Percentiles rank a stretch among this genome's conserved stretches.
These are phyloP conservation scores for Lasiosphaeris hirsuta DNA, from an alignment of 495 filamentous ascomycete genomes.

Conservation along the genomic window DNA sequence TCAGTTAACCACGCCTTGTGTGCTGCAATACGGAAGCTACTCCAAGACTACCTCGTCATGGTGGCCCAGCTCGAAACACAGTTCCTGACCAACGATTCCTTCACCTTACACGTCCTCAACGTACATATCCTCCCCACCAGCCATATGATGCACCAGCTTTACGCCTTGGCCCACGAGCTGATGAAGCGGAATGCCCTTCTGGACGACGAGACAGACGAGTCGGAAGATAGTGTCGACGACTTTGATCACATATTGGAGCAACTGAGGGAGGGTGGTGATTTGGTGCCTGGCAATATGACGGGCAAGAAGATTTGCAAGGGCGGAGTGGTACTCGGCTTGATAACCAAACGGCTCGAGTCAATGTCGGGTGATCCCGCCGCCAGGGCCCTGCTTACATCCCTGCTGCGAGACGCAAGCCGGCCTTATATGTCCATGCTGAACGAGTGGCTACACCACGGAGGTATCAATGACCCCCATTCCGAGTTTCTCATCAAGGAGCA, in stretches of 20 bases:
- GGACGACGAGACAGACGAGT: slow-evolving; percentile 82
- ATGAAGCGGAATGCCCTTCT: slow-evolving; percentile 81
- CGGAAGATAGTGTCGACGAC: slow-evolving; percentile 74
- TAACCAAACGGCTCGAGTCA: slow-evolving; percentile 77
- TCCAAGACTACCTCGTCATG: slow-evolving; percentile 91
- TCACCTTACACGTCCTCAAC: slow-evolving; percentile 89
- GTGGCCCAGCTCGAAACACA: slow-evolving; percentile 92
- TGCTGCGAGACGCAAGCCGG: slow-evolving; percentile 82
- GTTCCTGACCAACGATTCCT: slow-evolving; percentile 77
- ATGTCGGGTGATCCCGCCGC: slow-evolving; percentile 94
- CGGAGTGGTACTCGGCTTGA: slow-evolving; percentile 77
- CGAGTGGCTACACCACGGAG: slow-evolving; percentile 95
- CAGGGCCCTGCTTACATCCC: slow-evolving; percentile 68
- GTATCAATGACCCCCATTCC: slow-evolving; percentile 87
- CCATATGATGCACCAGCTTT: slow-evolving; percentile 86
- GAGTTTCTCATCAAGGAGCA: slow-evolving; percentile 96
- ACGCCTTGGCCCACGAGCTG: slow-evolving; percentile 80
- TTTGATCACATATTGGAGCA: slow-evolving; percentile 72
- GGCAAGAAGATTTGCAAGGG: slow-evolving; percentile 93
- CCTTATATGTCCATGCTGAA: slow-evolving; percentile 99
- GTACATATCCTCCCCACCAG: slow-evolving; percentile 84
- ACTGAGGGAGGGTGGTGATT: slow-evolving; percentile 80
- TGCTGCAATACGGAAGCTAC: slow-evolving; percentile 81
- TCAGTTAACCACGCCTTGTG: slow-evolving; percentile 96
- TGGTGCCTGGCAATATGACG: slow-evolving; percentile 71